Evolutionary conservation across 208 protist genomes (phyloP), one percentile per base, ranked within the genome.

Genomic region (Crithidia bombi): DNA sequence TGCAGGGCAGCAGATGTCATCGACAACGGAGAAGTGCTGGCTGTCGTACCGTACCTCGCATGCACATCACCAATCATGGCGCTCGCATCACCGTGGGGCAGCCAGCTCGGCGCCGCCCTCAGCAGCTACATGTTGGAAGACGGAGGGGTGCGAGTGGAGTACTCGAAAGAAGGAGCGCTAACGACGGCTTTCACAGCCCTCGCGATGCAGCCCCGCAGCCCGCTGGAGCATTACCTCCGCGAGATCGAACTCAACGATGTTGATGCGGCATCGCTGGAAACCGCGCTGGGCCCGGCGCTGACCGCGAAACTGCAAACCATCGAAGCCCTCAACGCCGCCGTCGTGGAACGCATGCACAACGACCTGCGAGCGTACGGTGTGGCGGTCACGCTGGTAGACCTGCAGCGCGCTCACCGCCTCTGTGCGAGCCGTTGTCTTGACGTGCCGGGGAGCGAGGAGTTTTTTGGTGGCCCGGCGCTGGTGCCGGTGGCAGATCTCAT

Each of bases 401-500:
- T 93, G 52, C 21, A 69, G 33, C 64, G 61, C 6, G 88, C 88
- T 3, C 77, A 91, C 52, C 58, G 39, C 21, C 56, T 86, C 10
- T 94, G 89, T 62, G 82, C 82, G 41, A 92, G 84, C 51, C 81
- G 89, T 41, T 94, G 89, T 50, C 73, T 90, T 55, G 89, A 94
- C 57, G 71, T 92, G 1, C 84, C 86, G 2, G 54, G 63, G 38
- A 76, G 79, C 44, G 73, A 83, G n/a, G 69, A 83, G 17, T 68
- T 92, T 26, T 83, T 91, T 79, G 85, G 89, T 26, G 89, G 89
- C 1, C 86, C 89, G 1, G 83, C 86, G n/a, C 55, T 94, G 15
- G 86, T 94, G 47, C 89, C 89, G 0, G 73, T 94, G 66, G 75
- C 89, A 1, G 89, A 94, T 55, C 86, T 94, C 49, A 79, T 94